Evolutionary conservation across 2,329 filamentous ascomycete species (phyloP).

Genomic region (Sporothrix globosa): DNA sequence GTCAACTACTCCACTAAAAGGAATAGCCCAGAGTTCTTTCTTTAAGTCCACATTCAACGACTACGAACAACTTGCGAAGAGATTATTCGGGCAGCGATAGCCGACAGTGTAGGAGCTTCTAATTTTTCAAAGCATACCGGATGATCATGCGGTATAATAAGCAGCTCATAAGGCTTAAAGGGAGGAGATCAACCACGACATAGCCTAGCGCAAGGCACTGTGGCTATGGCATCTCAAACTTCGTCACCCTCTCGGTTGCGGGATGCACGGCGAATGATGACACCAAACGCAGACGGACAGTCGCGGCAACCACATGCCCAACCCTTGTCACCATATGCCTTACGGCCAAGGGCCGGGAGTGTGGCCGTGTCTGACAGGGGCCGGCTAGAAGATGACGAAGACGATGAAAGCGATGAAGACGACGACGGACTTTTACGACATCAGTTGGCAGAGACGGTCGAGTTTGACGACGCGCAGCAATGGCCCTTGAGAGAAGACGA

Average conservation of each 20-base stretch:
- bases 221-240: conserved; percentile 22
- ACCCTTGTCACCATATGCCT: not conserved
- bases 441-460: not conserved
- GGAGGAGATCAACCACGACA: conserved; percentile 10
- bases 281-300: not conserved
- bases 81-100: no score
- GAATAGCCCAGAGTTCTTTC: conserved; percentile 3
- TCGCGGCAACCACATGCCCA: not conserved
- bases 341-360: not conserved
- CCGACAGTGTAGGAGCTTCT: no score
- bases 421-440: not conserved
- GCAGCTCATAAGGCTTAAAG: not conserved
- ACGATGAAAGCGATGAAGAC: no score
- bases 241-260: not conserved
- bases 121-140: not conserved
- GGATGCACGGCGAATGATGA: not conserved
- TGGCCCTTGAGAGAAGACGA: not conserved
- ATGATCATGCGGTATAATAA: not conserved
- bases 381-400: not conserved
- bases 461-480: conserved; percentile 21
- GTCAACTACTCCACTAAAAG: conserved; percentile 22
- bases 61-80: not conserved
- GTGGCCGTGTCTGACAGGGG: not conserved
- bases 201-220: not conserved
- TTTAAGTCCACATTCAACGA: not conserved